These are phyloP conservation scores for Podila minutissima DNA, from an alignment of 192 early-diverging fungal species.

Conservation along the genomic window DNA sequence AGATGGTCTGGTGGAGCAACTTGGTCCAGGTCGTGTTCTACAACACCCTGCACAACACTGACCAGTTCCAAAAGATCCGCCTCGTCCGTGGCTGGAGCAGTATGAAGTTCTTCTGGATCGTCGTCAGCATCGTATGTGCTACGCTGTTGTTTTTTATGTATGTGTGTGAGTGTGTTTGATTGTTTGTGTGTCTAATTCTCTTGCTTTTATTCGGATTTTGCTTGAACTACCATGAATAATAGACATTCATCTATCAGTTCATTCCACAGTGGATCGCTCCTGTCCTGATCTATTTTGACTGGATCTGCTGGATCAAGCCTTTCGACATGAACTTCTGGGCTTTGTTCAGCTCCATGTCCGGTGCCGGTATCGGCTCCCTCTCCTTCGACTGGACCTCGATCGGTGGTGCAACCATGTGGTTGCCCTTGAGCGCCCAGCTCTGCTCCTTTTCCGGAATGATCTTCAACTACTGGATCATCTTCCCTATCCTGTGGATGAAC, in stretches of 20 bases:
- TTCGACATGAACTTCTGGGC: slow-evolving; percentile 33
- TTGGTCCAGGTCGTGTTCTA: slow-evolving; percentile 64
- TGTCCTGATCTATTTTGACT: slow-evolving; percentile 25
- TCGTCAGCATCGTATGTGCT: slow-evolving; percentile 9
- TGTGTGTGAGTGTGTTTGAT: too few species aligned
- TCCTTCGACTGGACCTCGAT: slow-evolving; percentile 74
- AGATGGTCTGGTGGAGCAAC: slow-evolving; percentile 89
- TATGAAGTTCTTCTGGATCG: slow-evolving; percentile 55
- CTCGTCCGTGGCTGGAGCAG: slow-evolving; percentile 29
- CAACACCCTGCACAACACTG: slow-evolving; percentile 54
- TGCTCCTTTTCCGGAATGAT: slow-evolving; percentile 69
- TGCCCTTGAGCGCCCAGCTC: slow-evolving; percentile 60
- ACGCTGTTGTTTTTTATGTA: too few species aligned
- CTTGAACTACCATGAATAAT: too few species aligned
- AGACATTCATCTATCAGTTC: slow-evolving; percentile 59
- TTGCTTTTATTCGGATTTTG: too few species aligned
- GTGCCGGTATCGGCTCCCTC: slow-evolving; percentile 73
- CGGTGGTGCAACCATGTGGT: slow-evolving; percentile 23
- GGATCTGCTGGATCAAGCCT: slow-evolving; percentile 43
- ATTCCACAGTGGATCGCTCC: slow-evolving; percentile 44
- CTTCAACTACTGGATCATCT: slow-evolving; percentile 73
- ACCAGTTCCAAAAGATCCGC: slow-evolving; percentile 20
- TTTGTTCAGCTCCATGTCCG: slow-evolving; percentile 45
- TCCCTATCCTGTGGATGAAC: slow-evolving; percentile 69
- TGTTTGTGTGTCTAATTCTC: too few species aligned